These are phyloP conservation scores for Hemisphaericaspora xylanilytica DNA, from an alignment of 1,139 yeast genomes.

Conservation along the genomic window DNA sequence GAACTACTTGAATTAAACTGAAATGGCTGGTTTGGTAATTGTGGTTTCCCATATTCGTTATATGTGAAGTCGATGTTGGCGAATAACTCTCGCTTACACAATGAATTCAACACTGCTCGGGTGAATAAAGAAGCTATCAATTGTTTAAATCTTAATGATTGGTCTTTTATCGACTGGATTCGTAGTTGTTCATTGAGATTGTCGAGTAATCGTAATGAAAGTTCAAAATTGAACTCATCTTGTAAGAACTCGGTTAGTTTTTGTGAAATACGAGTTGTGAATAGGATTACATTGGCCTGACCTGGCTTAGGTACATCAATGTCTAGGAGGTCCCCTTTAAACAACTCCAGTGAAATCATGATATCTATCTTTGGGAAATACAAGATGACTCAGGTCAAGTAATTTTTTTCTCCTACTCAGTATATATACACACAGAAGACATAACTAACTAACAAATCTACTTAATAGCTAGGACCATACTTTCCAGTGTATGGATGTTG, in stretches of 20 bases:
- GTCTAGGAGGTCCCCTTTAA: neutral
- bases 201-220: constrained; percentile 33
- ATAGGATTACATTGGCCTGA: constrained; percentile 3
- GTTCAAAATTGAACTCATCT: constrained; percentile 39
- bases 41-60: constrained; percentile 41
- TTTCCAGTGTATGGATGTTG: constrained; percentile 24
- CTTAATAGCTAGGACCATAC: constrained; percentile 8
- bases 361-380: too few relatives aligned
- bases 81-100: constrained; percentile 19
- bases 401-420: too few relatives aligned
- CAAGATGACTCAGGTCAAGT: too few relatives aligned
- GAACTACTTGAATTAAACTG: constrained; percentile 59
- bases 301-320: neutral
- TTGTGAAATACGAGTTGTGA: constrained; percentile 12
- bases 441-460: constrained; percentile 8
- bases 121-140: constrained; percentile 25
- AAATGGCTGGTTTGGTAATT: constrained; percentile 16
- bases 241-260: constrained; percentile 17
- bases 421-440: too few relatives aligned
- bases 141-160: constrained; percentile 17
- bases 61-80: constrained; percentile 19
- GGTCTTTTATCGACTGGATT: constrained; percentile 29
- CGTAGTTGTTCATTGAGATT: constrained; percentile 28
- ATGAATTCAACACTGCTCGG: constrained; percentile 24
- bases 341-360: too few relatives aligned